phyloP scores from a whole-genome alignment of 2,329 filamentous ascomycete genomes.

The Cercospora sp. region DNA sequence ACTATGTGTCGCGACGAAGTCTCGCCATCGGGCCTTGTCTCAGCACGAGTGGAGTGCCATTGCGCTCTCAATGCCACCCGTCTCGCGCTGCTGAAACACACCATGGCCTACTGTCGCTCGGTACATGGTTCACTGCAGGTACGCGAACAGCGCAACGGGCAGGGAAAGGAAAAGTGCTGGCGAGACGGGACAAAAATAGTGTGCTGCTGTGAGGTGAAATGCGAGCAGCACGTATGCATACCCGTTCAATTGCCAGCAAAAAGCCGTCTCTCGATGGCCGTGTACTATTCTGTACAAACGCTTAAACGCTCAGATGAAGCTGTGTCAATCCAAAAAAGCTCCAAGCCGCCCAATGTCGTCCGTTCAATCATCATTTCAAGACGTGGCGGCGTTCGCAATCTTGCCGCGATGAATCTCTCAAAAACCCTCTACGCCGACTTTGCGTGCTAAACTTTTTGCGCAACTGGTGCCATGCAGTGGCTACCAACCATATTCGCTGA shows the following conservation, averaged over 20 bases:
- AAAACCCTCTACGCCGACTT: conserved; percentile 16
- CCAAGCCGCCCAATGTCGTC: conserved; percentile 14
- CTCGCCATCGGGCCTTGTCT: conserved; percentile 4
- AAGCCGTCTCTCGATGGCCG: conserved; percentile 15
- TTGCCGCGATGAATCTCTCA: not conserved
- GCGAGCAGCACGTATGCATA: conserved; percentile 11
- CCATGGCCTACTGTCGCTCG: conserved; percentile 16
- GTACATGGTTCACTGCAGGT: conserved; percentile 23
- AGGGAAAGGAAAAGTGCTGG: not conserved
- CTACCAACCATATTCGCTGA: conserved; percentile 18
- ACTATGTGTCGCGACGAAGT: not conserved
- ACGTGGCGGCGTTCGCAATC: conserved; percentile 6
- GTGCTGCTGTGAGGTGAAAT: not conserved
- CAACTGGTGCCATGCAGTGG: conserved; percentile 18
- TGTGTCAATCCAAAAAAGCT: conserved; percentile 15
- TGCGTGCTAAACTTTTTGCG: conserved; percentile 20
- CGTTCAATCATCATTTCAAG: conserved; percentile 6
- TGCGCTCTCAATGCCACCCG: not conserved
- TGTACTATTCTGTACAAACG: conserved; percentile 29
- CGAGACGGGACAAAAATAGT: not conserved
- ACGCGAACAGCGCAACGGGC: conserved; percentile 15
- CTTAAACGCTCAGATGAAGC: conserved; percentile 25
- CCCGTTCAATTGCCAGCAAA: conserved; percentile 14
- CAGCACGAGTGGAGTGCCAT: not conserved
- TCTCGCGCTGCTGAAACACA: not conserved